Evolutionary conservation across 1,139 yeast species (phyloP).

Genomic region (Candida neerlandica): DNA sequence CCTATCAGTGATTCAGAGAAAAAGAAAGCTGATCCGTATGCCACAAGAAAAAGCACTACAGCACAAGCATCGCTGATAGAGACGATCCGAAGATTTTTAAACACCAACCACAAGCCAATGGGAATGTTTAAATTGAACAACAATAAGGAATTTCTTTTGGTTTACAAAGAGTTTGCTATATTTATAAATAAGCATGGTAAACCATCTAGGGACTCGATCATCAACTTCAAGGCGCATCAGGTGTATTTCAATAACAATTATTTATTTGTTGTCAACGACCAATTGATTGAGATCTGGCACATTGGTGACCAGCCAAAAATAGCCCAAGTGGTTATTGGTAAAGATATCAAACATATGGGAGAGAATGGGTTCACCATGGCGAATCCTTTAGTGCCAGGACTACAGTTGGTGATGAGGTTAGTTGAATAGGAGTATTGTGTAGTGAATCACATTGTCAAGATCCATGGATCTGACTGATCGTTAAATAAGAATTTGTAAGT

Average conservation of each 20-base stretch:
- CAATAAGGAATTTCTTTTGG: conserved; percentile 57
- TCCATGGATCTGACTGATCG: too few species aligned
- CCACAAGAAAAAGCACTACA: conserved; percentile 23
- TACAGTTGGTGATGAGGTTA: conserved; percentile 54
- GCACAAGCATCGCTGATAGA: conserved; percentile 29
- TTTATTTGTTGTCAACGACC: conserved; percentile 65
- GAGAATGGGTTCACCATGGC: conserved; percentile 60
- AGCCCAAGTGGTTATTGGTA: conserved; percentile 73
- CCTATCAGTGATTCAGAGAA: conserved; percentile 16
- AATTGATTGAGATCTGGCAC: conserved; percentile 69
- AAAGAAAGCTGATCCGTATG: conserved; percentile 29
- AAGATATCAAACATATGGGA: conserved; percentile 52
- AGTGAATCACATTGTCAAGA: not conserved
- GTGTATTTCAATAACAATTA: conserved; percentile 61
- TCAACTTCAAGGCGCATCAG: conserved; percentile 62
- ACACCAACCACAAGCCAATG: conserved; percentile 52
- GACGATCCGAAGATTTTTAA: conserved; percentile 33
- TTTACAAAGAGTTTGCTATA: conserved; percentile 74
- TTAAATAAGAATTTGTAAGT: too few species aligned
- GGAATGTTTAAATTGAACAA: conserved; percentile 64
- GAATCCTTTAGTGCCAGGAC: conserved; percentile 66
- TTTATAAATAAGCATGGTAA: conserved; percentile 70
- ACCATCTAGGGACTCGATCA: conserved; percentile 55
- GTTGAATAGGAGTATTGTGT: conserved; percentile 1
- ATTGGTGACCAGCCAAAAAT: conserved; percentile 55